Base-by-base conservation (phyloP, 176 grass and related monocot species). In the Poa annua region DNA sequence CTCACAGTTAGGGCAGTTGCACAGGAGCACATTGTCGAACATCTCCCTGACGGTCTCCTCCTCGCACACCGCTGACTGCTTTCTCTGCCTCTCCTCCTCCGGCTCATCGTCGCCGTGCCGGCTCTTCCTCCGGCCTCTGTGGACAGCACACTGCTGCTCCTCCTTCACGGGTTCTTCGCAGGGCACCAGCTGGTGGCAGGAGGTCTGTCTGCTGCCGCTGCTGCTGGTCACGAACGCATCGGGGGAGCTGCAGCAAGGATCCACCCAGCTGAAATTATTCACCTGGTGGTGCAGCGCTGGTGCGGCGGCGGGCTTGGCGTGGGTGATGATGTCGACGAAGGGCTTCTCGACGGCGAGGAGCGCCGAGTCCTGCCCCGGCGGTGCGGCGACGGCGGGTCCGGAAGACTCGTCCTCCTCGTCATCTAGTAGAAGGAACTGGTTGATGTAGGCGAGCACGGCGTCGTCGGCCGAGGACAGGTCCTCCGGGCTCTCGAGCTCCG, bases 401-500 rank as follows among this genome's bases (percentile, higher is more conserved):
- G 1, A 84, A 26, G 22, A 51, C 4, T 88, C 87, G 0, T 85
- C 87, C 1, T 88, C 81, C 3, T 88, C 86, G 11, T 84, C 86
- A 5, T 84, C 86, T 38, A 80, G 81, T 38, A 89, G 87, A 4
- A 89, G 82, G 70, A 89, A 89, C 77, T 85, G 87, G 10, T 89
- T 89, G 82, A 89, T 89, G 70, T 89, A 89, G 26, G 87, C 87
- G 35, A 89, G 87, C 39, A 89, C 77, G 7, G 82, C 77, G 75
- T 89, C 87, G 36, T 89, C 82, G 1, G 74, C 80, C 3, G 50
- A n/a, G n/a, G n/a, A 68, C 5, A 56, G 16, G 0, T 85, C 82
- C 82, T 89, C 87, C 0, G 70, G 14, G 71, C 48, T 85, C 42
- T 75, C 82, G 9, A 50, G 17, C 17, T 89, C 87, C 2, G 82